Evolutionary conservation across 306 rosid genomes (phyloP).

Genomic region (Begonia fuchsioides): DNA sequence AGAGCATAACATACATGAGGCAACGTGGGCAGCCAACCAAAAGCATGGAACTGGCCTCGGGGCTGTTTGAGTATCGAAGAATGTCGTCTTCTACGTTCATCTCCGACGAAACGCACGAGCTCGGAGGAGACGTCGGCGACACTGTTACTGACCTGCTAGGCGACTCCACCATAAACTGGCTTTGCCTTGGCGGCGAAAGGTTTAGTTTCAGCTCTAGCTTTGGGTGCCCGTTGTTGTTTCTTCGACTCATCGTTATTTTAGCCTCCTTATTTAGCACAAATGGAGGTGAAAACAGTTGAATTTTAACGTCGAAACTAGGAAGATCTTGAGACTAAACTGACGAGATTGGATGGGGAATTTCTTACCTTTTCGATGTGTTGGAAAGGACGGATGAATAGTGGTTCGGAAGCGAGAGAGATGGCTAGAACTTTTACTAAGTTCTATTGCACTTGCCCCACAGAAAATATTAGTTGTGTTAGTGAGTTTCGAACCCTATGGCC

Average conservation of each 20-base stretch:
- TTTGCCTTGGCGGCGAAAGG: constrained; percentile 62
- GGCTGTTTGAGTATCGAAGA: constrained; percentile 36
- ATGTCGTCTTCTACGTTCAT: constrained; percentile 40
- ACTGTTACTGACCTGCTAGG: constrained; percentile 46
- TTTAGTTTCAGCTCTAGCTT: constrained; percentile 79
- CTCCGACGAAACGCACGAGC: constrained; percentile 77
- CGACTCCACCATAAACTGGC: constrained; percentile 23
- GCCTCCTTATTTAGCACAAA: constrained; percentile 5
- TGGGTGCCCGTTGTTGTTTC: constrained; percentile 49
- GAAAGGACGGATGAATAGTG: neutral
- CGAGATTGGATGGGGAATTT: too few relatives aligned
- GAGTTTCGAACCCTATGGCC: neutral
- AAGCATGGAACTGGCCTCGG: constrained; percentile 66
- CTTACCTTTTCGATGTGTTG: too few relatives aligned
- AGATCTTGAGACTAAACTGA: too few relatives aligned
- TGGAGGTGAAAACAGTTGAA: neutral
- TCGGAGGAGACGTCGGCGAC: constrained; percentile 67
- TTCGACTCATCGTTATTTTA: constrained; percentile 40
- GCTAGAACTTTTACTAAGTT: too few relatives aligned
- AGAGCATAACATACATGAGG: constrained; percentile 87
- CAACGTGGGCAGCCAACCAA: constrained; percentile 79
- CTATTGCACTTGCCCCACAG: too few relatives aligned
- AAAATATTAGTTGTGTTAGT: too few relatives aligned
- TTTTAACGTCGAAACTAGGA: too few relatives aligned
- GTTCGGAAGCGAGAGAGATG: too few relatives aligned